phyloP scores from a whole-genome alignment of 352 stramenopile genomes.

The Phytophthora ramorum region DNA sequence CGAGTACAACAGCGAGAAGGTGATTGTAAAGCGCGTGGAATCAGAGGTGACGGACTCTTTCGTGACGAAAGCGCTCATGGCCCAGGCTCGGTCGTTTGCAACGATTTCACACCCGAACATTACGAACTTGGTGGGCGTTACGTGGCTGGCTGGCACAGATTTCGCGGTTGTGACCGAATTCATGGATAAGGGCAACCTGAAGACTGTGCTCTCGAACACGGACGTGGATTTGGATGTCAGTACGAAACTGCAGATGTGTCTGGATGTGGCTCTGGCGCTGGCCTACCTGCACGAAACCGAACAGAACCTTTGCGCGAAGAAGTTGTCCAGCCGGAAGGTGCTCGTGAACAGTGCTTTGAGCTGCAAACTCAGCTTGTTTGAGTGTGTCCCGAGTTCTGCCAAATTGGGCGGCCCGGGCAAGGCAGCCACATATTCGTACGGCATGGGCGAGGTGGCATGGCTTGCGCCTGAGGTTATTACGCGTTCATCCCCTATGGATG shows the following conservation, averaged over 20 bases:
- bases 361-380: slow-evolving; percentile 73
- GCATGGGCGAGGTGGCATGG: slow-evolving; percentile 59
- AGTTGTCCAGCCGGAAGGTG: slow-evolving; percentile 64
- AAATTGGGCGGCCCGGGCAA: slow-evolving; percentile 38
- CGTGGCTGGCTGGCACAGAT: slow-evolving; percentile 78
- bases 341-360: slow-evolving; percentile 51
- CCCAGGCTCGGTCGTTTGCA: slow-evolving; percentile 55
- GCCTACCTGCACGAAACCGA: slow-evolving; percentile 66
- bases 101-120: slow-evolving; percentile 71
- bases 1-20: slow-evolving; percentile 60
- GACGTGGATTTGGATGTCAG: slow-evolving; percentile 62
- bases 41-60: slow-evolving; percentile 63
- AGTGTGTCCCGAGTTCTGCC: slow-evolving; percentile 49
- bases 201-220: slow-evolving; percentile 58
- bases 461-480: slow-evolving; percentile 62
- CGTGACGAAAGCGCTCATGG: slow-evolving; percentile 70
- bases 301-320: slow-evolving; percentile 54
- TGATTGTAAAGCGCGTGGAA: slow-evolving; percentile 80
- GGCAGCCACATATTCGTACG: slow-evolving; percentile 36
- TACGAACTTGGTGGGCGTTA: slow-evolving; percentile 68
- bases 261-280: slow-evolving; percentile 67
- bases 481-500: slow-evolving; percentile 51
- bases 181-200: slow-evolving; percentile 75
- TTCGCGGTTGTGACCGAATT: slow-evolving; percentile 80
- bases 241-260: slow-evolving; percentile 70